These are phyloP conservation scores for Colletotrichum sp. DNA, from an alignment of 2,329 filamentous ascomycete genomes.

Conservation along the genomic window DNA sequence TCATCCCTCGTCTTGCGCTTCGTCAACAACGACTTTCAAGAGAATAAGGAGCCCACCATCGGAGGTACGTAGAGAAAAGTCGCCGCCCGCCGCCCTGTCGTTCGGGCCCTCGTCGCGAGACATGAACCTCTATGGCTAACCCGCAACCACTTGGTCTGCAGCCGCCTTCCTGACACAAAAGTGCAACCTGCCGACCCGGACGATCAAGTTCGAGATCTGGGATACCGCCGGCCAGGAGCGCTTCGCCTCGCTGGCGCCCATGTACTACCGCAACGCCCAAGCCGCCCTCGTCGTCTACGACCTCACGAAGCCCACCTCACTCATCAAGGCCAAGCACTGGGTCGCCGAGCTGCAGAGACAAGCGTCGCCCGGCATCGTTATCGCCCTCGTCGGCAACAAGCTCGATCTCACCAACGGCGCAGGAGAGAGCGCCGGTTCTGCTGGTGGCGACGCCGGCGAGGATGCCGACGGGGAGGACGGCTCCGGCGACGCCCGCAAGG, in stretches of 20 bases:
- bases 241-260: constrained; percentile 93
- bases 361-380: constrained; percentile 94
- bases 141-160: constrained; percentile 40
- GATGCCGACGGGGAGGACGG: constrained; percentile 61
- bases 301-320: constrained; percentile 92
- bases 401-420: constrained; percentile 81
- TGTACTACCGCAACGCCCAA: constrained; percentile 99
- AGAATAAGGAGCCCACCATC: constrained; percentile 99
- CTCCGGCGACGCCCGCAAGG: constrained; percentile 79
- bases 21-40: constrained; percentile 99
- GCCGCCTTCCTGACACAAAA: constrained; percentile 99
- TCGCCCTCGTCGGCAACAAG: constrained; percentile 97
- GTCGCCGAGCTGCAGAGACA: constrained; percentile 96
- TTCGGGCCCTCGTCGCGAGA: not conserved
- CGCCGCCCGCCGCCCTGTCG: not conserved
- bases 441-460: constrained; percentile 47
- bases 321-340: constrained; percentile 98
- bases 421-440: constrained; percentile 50
- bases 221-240: constrained; percentile 98
- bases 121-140: constrained; percentile 2
- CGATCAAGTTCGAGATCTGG: constrained; percentile 96
- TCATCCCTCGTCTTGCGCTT: constrained; percentile 97
- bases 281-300: constrained; percentile 98
- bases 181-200: constrained; percentile 92
- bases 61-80: constrained; percentile 69